These are phyloP conservation scores for Lotmaria passim DNA, from an alignment of 208 protist species.

Conservation along the genomic window DNA sequence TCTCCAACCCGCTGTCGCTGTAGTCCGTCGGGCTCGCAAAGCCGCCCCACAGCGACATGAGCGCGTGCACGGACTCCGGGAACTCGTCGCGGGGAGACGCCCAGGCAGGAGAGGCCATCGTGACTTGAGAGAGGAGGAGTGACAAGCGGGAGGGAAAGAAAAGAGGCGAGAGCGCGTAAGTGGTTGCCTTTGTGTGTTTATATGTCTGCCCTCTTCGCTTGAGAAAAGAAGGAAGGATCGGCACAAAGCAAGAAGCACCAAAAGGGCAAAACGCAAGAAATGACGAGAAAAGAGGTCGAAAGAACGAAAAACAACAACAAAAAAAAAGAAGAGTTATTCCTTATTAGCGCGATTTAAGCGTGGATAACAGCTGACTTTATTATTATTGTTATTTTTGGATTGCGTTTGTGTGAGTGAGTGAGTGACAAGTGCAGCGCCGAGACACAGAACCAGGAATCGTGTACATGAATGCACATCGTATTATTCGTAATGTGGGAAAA, in stretches of 20 bases:
- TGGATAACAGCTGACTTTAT: conserved; percentile 4
- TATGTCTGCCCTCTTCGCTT: no score
- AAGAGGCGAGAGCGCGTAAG: not conserved
- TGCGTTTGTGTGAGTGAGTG: not conserved
- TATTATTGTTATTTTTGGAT: no score
- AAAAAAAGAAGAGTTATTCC: conserved; percentile 14
- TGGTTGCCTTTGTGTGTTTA: not conserved
- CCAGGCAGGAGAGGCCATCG: conserved; percentile 44
- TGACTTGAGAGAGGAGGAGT: not conserved
- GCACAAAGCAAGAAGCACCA: not conserved
- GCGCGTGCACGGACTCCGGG: conserved; percentile 77
- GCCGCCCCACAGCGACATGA: conserved; percentile 89
- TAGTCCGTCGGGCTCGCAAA: conserved; percentile 55
- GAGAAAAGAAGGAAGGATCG: no score
- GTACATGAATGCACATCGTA: no score
- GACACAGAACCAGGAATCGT: no score
- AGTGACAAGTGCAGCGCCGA: no score
- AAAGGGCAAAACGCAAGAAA: no score
- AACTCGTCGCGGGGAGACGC: conserved; percentile 60
- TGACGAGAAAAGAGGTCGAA: no score
- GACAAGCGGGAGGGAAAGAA: not conserved
- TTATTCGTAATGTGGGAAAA: no score
- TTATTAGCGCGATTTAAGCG: conserved; percentile 1
- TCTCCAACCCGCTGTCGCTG: conserved; percentile 77
- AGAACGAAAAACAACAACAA: not conserved